Base-by-base conservation (phyloP, 164 flowering plant species). In the Akebia trifoliata region DNA sequence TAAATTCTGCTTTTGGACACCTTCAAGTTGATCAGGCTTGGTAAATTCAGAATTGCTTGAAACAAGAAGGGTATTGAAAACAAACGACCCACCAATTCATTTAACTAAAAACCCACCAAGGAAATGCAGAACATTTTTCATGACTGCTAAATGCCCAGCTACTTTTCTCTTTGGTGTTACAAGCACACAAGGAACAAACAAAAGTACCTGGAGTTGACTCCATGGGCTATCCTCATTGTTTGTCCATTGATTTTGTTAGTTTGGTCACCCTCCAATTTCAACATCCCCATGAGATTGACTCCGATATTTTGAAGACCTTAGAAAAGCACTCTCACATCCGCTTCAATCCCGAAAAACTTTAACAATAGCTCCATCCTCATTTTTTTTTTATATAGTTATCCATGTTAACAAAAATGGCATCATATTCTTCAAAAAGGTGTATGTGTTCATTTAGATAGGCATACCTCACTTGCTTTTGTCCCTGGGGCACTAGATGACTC, bases 31-130 rank as follows among this genome's bases (percentile, higher is more conserved):
- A 51, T 81, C 90, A 61, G 61, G 45, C 61, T 73, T 80, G 66
- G 57, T 56, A 29, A 43, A 58, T 58, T 79, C 90, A 45, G 73
- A 62, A 59, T 50, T 70, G 24, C 64, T 67, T 21, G 77, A 67
- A 29, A 60, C 63, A 48, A 49, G 30, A 46, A 83, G 75, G 42
- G 66, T 75, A 51, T 65, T 80, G 45, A 90, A 89, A 51, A 83
- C 85, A 56, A 94, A 78, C 58, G 96, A 78, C 14, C 95, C 99
- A 22, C 91, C 97, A 56, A 93, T 88, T 59, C 99, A 97, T 80
- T 90, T 96, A 20, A 94, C 96, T 73, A 86, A 69, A 70, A 82
- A 81, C 62, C 88, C 90, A 46, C 90, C 96, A 82, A 72, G 81
- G 65, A 90, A 94, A 73, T 88, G 93, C 71, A 94, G 70, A 43